Conservation (phyloP, 139 green algal genomes). For the Spirogloea muscicola region DNA sequence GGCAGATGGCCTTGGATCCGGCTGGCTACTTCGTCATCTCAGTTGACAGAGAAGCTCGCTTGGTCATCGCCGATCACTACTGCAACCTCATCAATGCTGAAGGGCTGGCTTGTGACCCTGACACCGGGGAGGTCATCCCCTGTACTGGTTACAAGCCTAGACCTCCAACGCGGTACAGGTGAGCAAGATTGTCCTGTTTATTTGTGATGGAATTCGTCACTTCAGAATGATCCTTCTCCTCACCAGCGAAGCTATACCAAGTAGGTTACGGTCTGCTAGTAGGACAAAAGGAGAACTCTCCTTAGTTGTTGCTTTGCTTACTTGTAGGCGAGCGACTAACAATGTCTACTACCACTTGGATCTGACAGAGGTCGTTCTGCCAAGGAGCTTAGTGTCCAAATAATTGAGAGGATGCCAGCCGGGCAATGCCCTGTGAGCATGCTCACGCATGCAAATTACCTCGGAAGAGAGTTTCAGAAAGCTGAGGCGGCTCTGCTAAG, state of each 20-base stretch:
- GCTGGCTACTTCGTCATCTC: conserved; percentile 62
- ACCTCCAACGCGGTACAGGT: conserved; percentile 10
- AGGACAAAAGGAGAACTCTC: no score
- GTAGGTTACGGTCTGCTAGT: no score
- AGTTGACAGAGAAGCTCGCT: conserved; percentile 39
- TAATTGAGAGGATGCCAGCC: conserved; percentile 47
- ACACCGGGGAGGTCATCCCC: conserved; percentile 60
- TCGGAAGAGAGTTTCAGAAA: conserved; percentile 62
- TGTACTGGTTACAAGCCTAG: conserved; percentile 50
- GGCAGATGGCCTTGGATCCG: conserved; percentile 55
- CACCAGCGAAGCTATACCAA: no score
- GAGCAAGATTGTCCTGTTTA: no score
- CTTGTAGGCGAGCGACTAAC: no score
- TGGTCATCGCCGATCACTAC: conserved; percentile 57
- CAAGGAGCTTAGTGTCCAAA: conserved; percentile 58
- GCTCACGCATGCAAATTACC: conserved; percentile 64
- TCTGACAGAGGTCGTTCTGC: conserved; percentile 55
- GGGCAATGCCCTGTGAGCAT: conserved; percentile 40
- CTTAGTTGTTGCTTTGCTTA: no score
- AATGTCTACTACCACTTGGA: no score
- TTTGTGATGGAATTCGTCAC: no score
- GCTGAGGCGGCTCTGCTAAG: conserved; percentile 54
- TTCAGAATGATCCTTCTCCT: no score
- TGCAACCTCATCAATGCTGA: conserved; percentile 61
- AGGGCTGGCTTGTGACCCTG: conserved; percentile 60